Conservation (phyloP, 177 flowering plant species). For the Tripterygium wilfordii region DNA sequence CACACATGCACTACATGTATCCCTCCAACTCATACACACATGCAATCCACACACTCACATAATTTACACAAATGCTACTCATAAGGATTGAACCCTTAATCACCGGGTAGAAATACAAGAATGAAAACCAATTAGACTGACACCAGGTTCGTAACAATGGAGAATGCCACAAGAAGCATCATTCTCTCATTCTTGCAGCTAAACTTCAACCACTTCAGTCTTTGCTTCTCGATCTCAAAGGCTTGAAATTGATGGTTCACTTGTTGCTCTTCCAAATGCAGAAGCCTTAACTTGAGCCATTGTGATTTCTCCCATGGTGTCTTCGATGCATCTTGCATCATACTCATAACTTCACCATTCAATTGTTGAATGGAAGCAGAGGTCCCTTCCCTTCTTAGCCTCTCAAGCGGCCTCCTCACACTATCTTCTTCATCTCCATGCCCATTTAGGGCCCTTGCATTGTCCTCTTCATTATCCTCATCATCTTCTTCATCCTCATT, state of each 20-base stretch:
- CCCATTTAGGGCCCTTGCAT: constrained; percentile 8
- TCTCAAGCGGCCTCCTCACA: no score
- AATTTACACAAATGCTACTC: no score
- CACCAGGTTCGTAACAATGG: constrained; percentile 71
- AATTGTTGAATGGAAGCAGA: constrained; percentile 48
- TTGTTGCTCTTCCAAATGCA: constrained; percentile 67
- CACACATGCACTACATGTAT: no score
- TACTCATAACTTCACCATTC: constrained; percentile 31
- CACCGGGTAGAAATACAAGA: constrained; percentile 34
- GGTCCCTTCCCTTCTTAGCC: constrained; percentile 19
- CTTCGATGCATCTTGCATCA: constrained; percentile 49
- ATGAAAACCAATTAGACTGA: constrained; percentile 50
- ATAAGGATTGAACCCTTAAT: no score
- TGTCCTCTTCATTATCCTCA: constrained; percentile 29
- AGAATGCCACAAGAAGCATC: constrained; percentile 62
- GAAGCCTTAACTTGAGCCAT: constrained; percentile 47
- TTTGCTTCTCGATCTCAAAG: constrained; percentile 79
- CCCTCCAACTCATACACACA: no score
- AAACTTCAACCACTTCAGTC: constrained; percentile 79
- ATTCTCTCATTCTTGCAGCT: constrained; percentile 77
- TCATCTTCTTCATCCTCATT: constrained; percentile 22
- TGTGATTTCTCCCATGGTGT: constrained; percentile 62
- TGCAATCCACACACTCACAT: no score
- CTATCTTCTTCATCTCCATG: constrained; percentile 21
- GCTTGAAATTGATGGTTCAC: constrained; percentile 51